These are phyloP conservation scores for Coccinonectria pachysandricola DNA, from an alignment of 2,329 filamentous ascomycete species.

Conservation along the genomic window DNA sequence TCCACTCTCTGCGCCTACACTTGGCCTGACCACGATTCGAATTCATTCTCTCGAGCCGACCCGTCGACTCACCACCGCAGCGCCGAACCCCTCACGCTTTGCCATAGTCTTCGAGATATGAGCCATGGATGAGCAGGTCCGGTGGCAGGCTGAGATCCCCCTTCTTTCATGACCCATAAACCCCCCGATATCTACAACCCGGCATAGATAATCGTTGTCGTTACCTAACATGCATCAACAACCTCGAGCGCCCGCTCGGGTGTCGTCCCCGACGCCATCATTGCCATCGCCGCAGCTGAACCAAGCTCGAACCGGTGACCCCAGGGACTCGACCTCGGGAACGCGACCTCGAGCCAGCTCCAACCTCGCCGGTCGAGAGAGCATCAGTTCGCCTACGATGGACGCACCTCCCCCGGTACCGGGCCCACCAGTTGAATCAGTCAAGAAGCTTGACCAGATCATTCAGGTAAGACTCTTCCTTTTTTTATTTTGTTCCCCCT, in stretches of 20 bases:
- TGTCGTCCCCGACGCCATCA: constrained; percentile 62
- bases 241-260: constrained; percentile 62
- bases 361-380: constrained; percentile 30
- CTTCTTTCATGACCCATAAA: constrained; percentile 19
- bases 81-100: constrained; percentile 3
- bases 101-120: constrained; percentile 11
- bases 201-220: no score
- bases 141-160: constrained; percentile 22
- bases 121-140: constrained; percentile 26
- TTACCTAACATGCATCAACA: constrained; percentile 73
- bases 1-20: no score
- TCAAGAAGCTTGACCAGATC: constrained; percentile 83
- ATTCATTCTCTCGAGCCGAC: constrained; percentile 4
- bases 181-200: constrained; percentile 7
- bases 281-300: constrained; percentile 63
- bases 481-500: no score
- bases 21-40: constrained; percentile 7
- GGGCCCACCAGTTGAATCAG: constrained; percentile 53
- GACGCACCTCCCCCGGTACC: constrained; percentile 30
- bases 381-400: constrained; percentile 37
- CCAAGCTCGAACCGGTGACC: constrained; percentile 61
- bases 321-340: constrained; percentile 48
- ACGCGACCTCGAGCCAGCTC: constrained; percentile 35
- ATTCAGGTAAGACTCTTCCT: constrained; percentile 65
- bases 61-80: constrained; percentile 1